A percentile compares a stretch with the other conserved stretches of the same genome.
These are phyloP conservation scores for Pinguiococcus pyrenoidosus DNA, from an alignment of 108 stramenopile species.

Conservation along the genomic window DNA sequence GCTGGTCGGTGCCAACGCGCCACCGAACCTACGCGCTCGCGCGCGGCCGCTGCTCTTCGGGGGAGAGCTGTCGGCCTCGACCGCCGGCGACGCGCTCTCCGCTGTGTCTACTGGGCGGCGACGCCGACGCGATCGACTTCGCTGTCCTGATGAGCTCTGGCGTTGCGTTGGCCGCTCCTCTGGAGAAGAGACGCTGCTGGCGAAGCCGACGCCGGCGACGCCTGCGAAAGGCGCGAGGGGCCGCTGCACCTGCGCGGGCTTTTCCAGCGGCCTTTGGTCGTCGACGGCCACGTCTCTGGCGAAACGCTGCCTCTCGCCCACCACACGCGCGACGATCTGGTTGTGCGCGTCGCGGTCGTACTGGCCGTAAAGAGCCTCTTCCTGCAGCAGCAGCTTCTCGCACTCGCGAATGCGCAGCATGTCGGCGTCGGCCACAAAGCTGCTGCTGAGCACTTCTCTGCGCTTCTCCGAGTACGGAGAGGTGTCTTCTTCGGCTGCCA, in stretches of 20 bases:
- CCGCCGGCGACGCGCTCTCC: not conserved
- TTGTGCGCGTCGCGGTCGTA: not conserved
- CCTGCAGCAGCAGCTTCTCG: not conserved
- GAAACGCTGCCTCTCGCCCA: not conserved
- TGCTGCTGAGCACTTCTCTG: no score
- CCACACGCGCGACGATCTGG: not conserved
- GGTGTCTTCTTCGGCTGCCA: not conserved
- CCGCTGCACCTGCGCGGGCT: not conserved
- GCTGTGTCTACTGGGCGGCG: not conserved
- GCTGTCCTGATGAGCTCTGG: not conserved
- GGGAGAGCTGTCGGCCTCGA: not conserved
- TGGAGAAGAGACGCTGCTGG: no score
- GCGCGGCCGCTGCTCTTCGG: not conserved
- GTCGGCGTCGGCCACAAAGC: no score
- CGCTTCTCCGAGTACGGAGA: not conserved
- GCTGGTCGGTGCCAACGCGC: no score
- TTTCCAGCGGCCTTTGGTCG: not conserved
- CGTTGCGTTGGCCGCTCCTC: no score
- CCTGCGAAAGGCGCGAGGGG: slow-evolving; percentile 1
- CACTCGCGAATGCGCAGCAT: not conserved
- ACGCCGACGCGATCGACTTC: not conserved
- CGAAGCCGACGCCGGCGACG: not conserved
- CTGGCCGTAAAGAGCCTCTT: not conserved
- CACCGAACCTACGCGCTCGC: no score
- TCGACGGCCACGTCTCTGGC: not conserved